Evolutionary conservation across 345 rosid species (phyloP).

Genomic region (Eucalyptus sp.): DNA sequence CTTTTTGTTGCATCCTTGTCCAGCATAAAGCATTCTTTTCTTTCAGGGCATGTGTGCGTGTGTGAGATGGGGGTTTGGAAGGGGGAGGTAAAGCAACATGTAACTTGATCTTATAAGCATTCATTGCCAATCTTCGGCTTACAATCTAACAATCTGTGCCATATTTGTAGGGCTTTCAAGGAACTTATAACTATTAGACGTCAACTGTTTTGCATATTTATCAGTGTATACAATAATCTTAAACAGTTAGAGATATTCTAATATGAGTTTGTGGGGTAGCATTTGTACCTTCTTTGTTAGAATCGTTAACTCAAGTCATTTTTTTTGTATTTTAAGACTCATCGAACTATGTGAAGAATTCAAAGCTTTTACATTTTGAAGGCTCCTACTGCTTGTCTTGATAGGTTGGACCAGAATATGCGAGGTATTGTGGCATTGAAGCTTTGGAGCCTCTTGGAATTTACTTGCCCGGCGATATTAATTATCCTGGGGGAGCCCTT

Average conservation of each 20-base stretch:
- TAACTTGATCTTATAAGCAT: background rate
- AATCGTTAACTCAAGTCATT: background rate
- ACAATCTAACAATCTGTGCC: background rate
- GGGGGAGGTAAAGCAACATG: background rate
- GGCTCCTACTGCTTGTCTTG: background rate
- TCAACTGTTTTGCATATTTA: background rate
- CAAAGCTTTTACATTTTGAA: background rate
- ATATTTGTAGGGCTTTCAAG: background rate
- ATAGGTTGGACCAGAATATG: constrained; percentile 92
- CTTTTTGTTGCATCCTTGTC: background rate
- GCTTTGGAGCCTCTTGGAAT: constrained; percentile 94
- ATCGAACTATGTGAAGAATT: background rate
- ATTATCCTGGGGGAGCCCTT: constrained; percentile 85
- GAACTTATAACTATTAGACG: background rate
- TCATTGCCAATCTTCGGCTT: background rate
- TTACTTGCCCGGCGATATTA: constrained; percentile 81
- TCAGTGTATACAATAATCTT: background rate
- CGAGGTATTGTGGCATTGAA: constrained; percentile 84
- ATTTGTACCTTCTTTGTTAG: background rate
- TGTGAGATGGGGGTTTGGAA: background rate
- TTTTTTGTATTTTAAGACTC: background rate
- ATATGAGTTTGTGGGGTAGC: background rate
- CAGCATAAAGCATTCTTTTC: background rate
- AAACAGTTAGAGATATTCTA: background rate
- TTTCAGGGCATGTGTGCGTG: background rate